Evolutionary conservation across 2,329 filamentous ascomycete genomes (phyloP), one percentile per base, ranked within the genome.

Genomic region (Gaeumannomyces tritici): DNA sequence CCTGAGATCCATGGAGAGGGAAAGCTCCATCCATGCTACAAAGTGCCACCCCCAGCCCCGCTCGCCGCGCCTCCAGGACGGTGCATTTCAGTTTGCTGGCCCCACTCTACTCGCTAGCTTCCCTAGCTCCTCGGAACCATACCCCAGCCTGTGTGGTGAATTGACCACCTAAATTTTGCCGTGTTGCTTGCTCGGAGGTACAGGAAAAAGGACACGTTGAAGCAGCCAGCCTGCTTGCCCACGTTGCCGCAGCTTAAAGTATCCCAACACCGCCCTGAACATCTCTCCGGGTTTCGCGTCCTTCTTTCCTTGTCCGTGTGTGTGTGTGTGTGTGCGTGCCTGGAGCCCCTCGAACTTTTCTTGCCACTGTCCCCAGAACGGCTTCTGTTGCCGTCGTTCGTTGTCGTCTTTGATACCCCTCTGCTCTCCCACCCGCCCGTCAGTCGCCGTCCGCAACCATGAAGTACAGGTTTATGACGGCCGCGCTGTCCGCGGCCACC

Each of bases 401-500:
- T 33, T 59, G 24, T n/a, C 51, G 11, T 33, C 55, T 18, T 35
- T 29, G 29, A 24, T 56, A 55, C 60, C 60, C 51, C 27, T 55
- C 51, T 27, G 15, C 21, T 55, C 35, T 28, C 27, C 28, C 55
- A 59, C 55, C 61, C 55, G 57, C 55, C 33, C 27, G 31, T 58
- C 55, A 57, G 33, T 57, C 31, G 33, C 35, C 35, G 11, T 59
- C 27, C 21, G 42, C 28, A 82, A 87, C 73, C 73, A 96, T 96
- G 91, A 91, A 89, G 86, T 86, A 96, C 78, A 89, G 89, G 79
- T 81, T 89, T 75, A 85, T 89, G 73, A 84, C 91, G 71, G 89
- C 88, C 68, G 85, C 89, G 69, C 84, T 89, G 72, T 88, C 90
- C 74, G 89, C 90, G 71, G 86, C 60, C 55, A 61, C 51, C 54